Base-by-base conservation (phyloP, 495 filamentous ascomycete genomes). In the Podospora sp. region DNA sequence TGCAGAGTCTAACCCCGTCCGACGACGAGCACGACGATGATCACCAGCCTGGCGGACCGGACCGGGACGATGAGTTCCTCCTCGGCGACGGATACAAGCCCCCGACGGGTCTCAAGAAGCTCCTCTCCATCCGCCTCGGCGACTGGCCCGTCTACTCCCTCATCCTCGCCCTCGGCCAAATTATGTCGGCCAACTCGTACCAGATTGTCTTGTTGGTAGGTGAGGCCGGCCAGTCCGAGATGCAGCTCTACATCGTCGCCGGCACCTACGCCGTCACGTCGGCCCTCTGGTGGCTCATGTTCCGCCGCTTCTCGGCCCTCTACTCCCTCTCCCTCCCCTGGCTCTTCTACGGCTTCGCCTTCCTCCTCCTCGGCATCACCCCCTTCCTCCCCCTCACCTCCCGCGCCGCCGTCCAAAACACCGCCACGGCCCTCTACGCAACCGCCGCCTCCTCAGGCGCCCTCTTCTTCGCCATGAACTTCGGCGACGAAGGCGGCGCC, bases 71-170 rank as follows among this genome's bases (percentile, higher is more conserved):
- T 59, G 82, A 90, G 63, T 91, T 90, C 69, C 76, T 86, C 51
- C 82, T 91, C n/a, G 86, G 87, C n/a, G 77, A 78, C 21, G 83
- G 89, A 65, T 91, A 91, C 74, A 79, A 84, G 62, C 86, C 89
- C 24, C 90, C 90, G 2, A 86, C 79, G 4, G 88, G 90, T 1
- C 68, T 91, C 11, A 85, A 81, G 67, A 87, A 86, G 65, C 56
- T 73, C 0, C 66, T 73, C n/a, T 73, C 71, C 4, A 62, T 73
- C 35, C 71, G 72, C 26, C 14, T 72, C 56, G 70, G 70, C 33
- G 86, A 90, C 70, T 92, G 90, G 90, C 90, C 90, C 0, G 69
- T 92, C 5, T 92, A 92, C 75, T 85, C 88, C 5, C 79, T 92
- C 62, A 81, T 92, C 55, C 78, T 91, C 14, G 88, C 88, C 33